phyloP scores from a whole-genome alignment of 2,329 filamentous ascomycete species.

The Xylariaceae sp. region DNA sequence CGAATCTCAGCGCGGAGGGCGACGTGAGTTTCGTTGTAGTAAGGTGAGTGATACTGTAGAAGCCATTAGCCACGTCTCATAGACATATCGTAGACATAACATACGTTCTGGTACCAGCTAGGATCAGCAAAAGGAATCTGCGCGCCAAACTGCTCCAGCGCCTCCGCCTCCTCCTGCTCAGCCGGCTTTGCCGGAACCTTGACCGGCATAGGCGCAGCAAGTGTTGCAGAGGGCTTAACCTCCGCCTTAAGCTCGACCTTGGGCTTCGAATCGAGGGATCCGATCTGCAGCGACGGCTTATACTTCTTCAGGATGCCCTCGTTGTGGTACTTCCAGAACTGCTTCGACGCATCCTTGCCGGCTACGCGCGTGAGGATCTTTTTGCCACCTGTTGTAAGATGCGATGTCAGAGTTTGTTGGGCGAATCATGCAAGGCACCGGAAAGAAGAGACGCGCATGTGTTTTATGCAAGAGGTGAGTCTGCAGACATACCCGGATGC shows the following conservation, averaged over 20 bases:
- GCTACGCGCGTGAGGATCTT: slow-evolving; percentile 60
- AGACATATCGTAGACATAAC: slow-evolving; percentile 29
- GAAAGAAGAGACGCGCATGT: background rate
- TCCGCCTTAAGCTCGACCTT: slow-evolving; percentile 49
- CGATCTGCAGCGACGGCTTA: slow-evolving; percentile 67
- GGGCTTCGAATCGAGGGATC: slow-evolving; percentile 84
- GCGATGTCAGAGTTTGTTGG: background rate
- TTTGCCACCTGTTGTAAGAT: slow-evolving; percentile 47
- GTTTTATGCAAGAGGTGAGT: background rate
- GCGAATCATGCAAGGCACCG: too few relatives aligned
- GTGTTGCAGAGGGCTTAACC: slow-evolving; percentile 46
- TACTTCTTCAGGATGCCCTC: slow-evolving; percentile 87
- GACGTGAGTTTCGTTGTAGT: slow-evolving; percentile 91
- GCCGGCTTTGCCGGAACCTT: slow-evolving; percentile 33
- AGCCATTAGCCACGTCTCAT: slow-evolving; percentile 6
- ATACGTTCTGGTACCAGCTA: slow-evolving; percentile 87
- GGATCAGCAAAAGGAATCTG: slow-evolving; percentile 90
- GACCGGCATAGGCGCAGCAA: slow-evolving; percentile 34
- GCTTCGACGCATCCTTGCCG: slow-evolving; percentile 62
- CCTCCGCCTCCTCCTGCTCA: slow-evolving; percentile 54
- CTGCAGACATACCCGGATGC: slow-evolving; percentile 60
- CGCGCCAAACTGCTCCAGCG: slow-evolving; percentile 78
- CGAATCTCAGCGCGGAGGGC: slow-evolving; percentile 87
- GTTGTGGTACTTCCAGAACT: slow-evolving; percentile 75
- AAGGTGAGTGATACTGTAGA: slow-evolving; percentile 84